Conservation (phyloP, 345 rosid species). For the Salix brachista region DNA sequence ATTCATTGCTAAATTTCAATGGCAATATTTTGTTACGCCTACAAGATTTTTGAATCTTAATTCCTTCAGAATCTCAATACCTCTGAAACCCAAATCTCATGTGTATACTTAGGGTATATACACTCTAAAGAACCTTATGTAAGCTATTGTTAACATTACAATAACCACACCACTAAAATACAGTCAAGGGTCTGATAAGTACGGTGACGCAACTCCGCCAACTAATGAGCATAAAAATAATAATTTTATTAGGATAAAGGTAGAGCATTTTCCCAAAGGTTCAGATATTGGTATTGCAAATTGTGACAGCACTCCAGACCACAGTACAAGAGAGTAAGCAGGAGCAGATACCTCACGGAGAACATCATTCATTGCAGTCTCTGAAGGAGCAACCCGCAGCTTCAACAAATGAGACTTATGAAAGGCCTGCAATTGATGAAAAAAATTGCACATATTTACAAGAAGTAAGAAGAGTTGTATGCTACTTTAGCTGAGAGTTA, state of each 20-base stretch:
- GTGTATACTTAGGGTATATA: too few relatives aligned
- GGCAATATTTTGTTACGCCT: too few relatives aligned
- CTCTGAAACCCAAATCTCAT: too few relatives aligned
- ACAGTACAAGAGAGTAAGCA: constrained; percentile 5
- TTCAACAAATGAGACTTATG: constrained; percentile 85
- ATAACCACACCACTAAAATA: neutral
- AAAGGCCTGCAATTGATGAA: constrained; percentile 60
- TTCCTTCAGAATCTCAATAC: too few relatives aligned
- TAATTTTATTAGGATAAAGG: neutral
- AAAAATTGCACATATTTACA: constrained; percentile 1
- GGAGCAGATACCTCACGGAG: constrained; percentile 70
- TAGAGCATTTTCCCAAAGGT: neutral
- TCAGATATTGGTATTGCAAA: neutral
- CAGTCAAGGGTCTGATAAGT: neutral
- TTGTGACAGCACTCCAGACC: neutral
- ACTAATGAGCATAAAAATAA: neutral
- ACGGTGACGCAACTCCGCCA: neutral
- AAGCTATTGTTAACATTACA: neutral
- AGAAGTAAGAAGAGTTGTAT: neutral
- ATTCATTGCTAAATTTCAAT: too few relatives aligned
- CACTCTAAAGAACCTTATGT: neutral
- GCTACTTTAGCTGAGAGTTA: neutral
- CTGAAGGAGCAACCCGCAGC: constrained; percentile 92
- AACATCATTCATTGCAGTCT: constrained; percentile 98
- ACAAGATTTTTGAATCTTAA: too few relatives aligned